Evolutionary conservation across 1,284 basidiomycete species (phyloP).

Genomic region (Ceratobasidium sp.): DNA sequence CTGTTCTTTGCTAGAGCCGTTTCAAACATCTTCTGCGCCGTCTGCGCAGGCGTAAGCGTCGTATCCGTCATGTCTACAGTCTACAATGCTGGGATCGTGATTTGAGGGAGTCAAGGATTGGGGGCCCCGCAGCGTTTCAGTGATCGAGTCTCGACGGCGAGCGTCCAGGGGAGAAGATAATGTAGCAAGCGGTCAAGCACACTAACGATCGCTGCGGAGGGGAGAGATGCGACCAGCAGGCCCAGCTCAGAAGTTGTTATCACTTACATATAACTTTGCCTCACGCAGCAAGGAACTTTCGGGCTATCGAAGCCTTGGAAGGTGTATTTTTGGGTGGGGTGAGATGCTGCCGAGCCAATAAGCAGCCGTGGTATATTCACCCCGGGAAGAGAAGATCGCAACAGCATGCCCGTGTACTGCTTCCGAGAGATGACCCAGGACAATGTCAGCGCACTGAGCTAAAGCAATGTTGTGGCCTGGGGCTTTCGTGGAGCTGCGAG

Average conservation of each 20-base stretch:
- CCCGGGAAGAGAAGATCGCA: slow-evolving; percentile 29
- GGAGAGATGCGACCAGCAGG: slow-evolving; percentile 37
- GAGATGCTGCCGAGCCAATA: slow-evolving; percentile 30
- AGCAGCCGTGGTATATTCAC: neutral
- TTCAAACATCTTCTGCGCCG: slow-evolving; percentile 65
- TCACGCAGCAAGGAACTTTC: neutral
- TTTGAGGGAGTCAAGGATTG: neutral
- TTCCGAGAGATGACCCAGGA: neutral
- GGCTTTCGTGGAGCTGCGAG: neutral
- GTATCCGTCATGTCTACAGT: slow-evolving; percentile 25
- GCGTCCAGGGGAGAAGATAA: neutral
- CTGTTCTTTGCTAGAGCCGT: slow-evolving; percentile 66
- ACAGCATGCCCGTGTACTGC: slow-evolving; percentile 15
- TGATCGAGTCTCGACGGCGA: slow-evolving; percentile 25
- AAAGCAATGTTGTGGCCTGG: neutral
- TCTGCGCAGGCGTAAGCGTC: slow-evolving; percentile 66
- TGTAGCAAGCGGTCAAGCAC: neutral
- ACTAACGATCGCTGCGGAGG: slow-evolving; percentile 5
- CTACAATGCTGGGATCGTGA: neutral
- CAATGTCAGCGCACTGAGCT: neutral
- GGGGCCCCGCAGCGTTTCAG: slow-evolving; percentile 21
- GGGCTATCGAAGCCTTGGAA: slow-evolving; percentile 14
- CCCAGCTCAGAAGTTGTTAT: slow-evolving; percentile 9
- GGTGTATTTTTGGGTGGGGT: slow-evolving; percentile 29
- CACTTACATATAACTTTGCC: slow-evolving; percentile 2